Conservation (phyloP, 208 protist genomes). For the Sergeia podlipaevii region DNA sequence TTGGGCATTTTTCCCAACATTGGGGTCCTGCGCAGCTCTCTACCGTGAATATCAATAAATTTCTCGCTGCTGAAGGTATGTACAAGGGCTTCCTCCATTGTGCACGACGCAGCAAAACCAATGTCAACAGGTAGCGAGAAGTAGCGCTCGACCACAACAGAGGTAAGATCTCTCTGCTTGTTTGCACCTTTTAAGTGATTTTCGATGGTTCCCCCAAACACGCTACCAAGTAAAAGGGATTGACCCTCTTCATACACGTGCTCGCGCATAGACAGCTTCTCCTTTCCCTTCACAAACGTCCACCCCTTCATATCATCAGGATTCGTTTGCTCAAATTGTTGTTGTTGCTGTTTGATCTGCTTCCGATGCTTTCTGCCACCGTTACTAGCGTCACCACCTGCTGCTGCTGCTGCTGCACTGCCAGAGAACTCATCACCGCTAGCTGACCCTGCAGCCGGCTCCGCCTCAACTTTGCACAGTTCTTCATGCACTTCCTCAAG, state of each 20-base stretch:
- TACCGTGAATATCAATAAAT: slow-evolving; percentile 54
- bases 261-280: slow-evolving; percentile 47
- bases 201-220: slow-evolving; percentile 72
- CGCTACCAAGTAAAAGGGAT: slow-evolving; percentile 38
- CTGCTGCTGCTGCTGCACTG: background rate
- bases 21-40: slow-evolving; percentile 63
- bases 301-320: slow-evolving; percentile 37
- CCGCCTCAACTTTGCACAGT: slow-evolving; percentile 28
- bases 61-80: slow-evolving; percentile 48
- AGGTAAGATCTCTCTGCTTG: slow-evolving; percentile 43
- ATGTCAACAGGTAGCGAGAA: slow-evolving; percentile 63
- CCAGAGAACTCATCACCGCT: background rate
- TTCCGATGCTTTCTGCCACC: background rate
- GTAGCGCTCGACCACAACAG: slow-evolving; percentile 63
- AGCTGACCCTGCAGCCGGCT: background rate
- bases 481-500: slow-evolving; percentile 64
- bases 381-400: background rate
- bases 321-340: background rate
- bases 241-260: slow-evolving; percentile 31
- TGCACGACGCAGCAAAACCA: slow-evolving; percentile 55
- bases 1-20: slow-evolving; percentile 41
- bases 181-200: slow-evolving; percentile 65
- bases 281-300: slow-evolving; percentile 58
- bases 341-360: background rate
- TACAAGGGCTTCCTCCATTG: slow-evolving; percentile 63